phyloP scores from a whole-genome alignment of 2,329 filamentous ascomycete genomes.

The Dryadomyces quercus-mongolicae region DNA sequence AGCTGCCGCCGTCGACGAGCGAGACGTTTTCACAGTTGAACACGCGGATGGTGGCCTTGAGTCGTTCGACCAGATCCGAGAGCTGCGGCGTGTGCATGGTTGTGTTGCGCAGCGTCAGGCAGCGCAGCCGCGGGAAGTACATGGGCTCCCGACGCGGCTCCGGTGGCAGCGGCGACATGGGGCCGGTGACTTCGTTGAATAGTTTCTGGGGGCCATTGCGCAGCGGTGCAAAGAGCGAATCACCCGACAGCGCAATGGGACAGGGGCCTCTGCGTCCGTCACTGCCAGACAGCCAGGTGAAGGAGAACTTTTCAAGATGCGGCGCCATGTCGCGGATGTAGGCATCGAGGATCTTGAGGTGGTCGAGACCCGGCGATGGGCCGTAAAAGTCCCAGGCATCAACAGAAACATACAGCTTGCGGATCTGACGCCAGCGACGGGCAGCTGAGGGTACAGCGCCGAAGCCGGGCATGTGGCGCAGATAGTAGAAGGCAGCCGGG shows the following conservation, averaged over 20 bases:
- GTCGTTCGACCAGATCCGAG: conserved; percentile 51
- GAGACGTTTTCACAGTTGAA: conserved; percentile 71
- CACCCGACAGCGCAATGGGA: conserved; percentile 57
- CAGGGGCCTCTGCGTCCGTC: conserved; percentile 50
- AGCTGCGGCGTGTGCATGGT: conserved; percentile 62
- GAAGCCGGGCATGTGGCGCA: conserved; percentile 63
- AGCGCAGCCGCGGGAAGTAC: conserved; percentile 53
- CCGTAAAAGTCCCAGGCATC: conserved; percentile 56
- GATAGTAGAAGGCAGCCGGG: conserved; percentile 62
- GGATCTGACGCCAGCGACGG: conserved; percentile 67
- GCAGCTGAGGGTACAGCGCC: conserved; percentile 61
- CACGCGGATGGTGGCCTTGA: conserved; percentile 57
- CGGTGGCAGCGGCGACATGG: conserved; percentile 50
- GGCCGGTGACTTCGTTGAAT: conserved; percentile 51
- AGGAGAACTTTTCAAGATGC: conserved; percentile 56
- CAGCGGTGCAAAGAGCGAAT: conserved; percentile 54
- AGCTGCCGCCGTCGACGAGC: conserved; percentile 55
- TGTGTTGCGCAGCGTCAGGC: conserved; percentile 61
- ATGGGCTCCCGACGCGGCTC: conserved; percentile 40
- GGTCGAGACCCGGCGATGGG: conserved; percentile 49
- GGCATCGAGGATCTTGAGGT: conserved; percentile 68
- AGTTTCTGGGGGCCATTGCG: conserved; percentile 42
- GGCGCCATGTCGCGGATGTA: conserved; percentile 62
- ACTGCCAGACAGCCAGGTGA: conserved; percentile 50
- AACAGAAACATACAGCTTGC: conserved; percentile 59